phyloP scores from a whole-genome alignment of 176 grass and related monocot species.

The Oryza meridionalis region DNA sequence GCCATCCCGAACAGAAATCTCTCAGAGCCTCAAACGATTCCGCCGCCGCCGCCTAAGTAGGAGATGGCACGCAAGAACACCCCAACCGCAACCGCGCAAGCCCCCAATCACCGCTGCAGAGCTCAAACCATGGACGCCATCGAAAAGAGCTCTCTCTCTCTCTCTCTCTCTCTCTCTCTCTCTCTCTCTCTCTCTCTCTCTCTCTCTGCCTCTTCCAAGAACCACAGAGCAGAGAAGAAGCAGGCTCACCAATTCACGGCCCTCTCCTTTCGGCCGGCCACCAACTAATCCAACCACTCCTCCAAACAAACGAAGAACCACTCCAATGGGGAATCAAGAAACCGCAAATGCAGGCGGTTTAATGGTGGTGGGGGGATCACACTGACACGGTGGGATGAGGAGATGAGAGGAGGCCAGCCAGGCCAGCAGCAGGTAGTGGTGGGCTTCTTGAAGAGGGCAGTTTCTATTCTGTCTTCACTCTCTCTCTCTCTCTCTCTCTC shows the following conservation, averaged over 20 bases:
- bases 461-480: constrained; percentile 69
- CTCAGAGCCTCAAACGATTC: background rate
- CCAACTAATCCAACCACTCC: constrained; percentile 55
- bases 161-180: background rate
- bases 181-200: background rate
- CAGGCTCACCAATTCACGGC: constrained; percentile 39
- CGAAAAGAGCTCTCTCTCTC: constrained; percentile 20
- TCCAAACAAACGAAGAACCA: constrained; percentile 47
- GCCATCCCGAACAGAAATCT: constrained; percentile 44
- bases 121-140: constrained; percentile 37
- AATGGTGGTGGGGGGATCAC: constrained; percentile 34
- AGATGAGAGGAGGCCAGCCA: background rate
- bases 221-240: background rate
- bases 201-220: background rate
- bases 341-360: constrained; percentile 54
- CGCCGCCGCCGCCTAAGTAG: background rate
- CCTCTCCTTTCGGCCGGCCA: constrained; percentile 35
- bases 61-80: constrained; percentile 16
- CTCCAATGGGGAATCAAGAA: constrained; percentile 25
- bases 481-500: background rate
- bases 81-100: background rate
- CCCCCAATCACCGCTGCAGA: constrained; percentile 6
- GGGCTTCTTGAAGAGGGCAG: constrained; percentile 43
- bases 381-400: constrained; percentile 11
- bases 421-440: background rate